Evolutionary conservation across 495 filamentous ascomycete species (phyloP).

Genomic region (Pseudoneurospora amorphoporcata): DNA sequence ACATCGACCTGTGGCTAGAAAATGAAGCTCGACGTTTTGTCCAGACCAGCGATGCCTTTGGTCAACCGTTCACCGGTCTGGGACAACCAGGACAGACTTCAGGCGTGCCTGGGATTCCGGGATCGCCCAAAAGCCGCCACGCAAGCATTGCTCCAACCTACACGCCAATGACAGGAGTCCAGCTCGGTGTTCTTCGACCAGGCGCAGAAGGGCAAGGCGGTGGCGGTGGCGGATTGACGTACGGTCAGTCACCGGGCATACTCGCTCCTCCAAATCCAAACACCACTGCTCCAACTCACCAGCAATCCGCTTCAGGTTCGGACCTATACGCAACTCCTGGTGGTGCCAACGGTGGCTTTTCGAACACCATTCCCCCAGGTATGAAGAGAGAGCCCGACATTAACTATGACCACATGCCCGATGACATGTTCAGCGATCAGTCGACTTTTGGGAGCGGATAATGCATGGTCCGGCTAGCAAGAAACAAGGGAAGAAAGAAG

Average conservation of each 20-base stretch:
- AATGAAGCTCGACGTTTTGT: slow-evolving; percentile 34
- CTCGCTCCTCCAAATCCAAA: neutral
- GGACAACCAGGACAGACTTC: neutral
- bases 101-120: neutral
- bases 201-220: neutral
- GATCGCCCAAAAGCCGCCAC: slow-evolving; percentile 13
- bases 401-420: slow-evolving; percentile 23
- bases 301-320: neutral
- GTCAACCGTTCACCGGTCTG: slow-evolving; percentile 18
- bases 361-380: slow-evolving; percentile 4
- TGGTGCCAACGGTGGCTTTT: slow-evolving; percentile 7
- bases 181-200: slow-evolving; percentile 7
- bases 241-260: neutral
- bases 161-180: slow-evolving; percentile 7
- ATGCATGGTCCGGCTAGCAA: neutral
- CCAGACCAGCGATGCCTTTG: slow-evolving; percentile 23
- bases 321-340: neutral
- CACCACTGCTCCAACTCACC: neutral
- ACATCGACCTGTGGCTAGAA: slow-evolving; percentile 37
- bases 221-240: neutral
- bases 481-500: neutral
- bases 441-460: slow-evolving; percentile 8
- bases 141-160: slow-evolving; percentile 14
- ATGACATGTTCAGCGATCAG: slow-evolving; percentile 17
- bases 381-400: slow-evolving; percentile 16